Percentiles rank a stretch among this genome's conserved stretches.
phyloP scores from a whole-genome alignment of 1,284 basidiomycete species.

The Takashimella koratensis region DNA sequence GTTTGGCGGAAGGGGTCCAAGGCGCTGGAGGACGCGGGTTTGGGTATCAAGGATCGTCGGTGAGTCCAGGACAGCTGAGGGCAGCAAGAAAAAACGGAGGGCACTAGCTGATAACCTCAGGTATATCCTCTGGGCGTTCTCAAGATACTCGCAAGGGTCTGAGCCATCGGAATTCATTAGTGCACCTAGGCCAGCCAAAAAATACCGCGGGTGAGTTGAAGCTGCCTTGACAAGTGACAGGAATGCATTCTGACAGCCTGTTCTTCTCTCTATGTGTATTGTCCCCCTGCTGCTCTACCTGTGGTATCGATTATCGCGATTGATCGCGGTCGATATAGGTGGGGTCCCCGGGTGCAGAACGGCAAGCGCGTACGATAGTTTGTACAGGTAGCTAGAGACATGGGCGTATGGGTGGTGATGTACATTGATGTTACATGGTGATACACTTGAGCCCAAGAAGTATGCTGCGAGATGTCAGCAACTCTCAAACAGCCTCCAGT shows the following conservation, averaged over 20 bases:
- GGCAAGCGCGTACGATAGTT: slow-evolving; percentile 18
- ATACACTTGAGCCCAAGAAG: too few species aligned
- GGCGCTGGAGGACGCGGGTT: slow-evolving; percentile 31
- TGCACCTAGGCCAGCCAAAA: slow-evolving; percentile 35
- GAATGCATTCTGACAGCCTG: not conserved
- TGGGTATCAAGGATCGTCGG: slow-evolving; percentile 38
- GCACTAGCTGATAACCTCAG: slow-evolving; percentile 1
- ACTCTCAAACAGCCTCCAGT: too few species aligned
- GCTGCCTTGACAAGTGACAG: not conserved
- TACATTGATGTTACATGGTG: too few species aligned
- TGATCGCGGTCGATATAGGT: slow-evolving; percentile 14
- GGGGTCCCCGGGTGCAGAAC: slow-evolving; percentile 34
- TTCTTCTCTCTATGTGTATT: not conserved
- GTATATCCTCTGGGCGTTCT: slow-evolving; percentile 36
- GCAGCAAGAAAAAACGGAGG: not conserved
- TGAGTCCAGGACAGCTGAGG: slow-evolving; percentile 21
- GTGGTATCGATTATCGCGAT: not conserved
- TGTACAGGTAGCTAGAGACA: slow-evolving; percentile 1
- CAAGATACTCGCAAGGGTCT: slow-evolving; percentile 36
- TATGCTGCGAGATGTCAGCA: too few species aligned
- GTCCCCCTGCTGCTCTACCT: not conserved
- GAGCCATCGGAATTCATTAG: slow-evolving; percentile 28
- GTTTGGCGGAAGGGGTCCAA: slow-evolving; percentile 31
- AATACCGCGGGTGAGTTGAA: slow-evolving; percentile 42
- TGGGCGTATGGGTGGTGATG: slow-evolving; percentile 6